Evolutionary conservation across 2,329 filamentous ascomycete genomes (phyloP).

Genomic region (Thielaviopsis cerberus): DNA sequence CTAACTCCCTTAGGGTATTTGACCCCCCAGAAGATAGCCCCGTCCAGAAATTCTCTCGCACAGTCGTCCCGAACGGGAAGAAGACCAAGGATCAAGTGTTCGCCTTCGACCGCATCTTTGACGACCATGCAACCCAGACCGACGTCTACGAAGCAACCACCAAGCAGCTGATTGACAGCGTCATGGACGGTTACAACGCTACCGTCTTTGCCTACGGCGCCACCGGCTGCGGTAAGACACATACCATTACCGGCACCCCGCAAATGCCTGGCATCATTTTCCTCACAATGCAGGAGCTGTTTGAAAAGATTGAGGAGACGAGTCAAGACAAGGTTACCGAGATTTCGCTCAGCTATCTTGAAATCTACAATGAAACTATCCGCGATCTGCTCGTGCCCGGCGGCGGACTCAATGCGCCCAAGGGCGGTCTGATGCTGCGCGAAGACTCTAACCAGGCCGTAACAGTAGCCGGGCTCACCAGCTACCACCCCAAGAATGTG

Average conservation of each 20-base stretch:
- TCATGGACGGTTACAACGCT: constrained; percentile 96
- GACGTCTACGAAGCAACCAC: constrained; percentile 99
- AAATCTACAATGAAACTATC: constrained; percentile 99
- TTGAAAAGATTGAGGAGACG: constrained; percentile 93
- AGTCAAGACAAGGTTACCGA: no score
- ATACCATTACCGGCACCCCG: constrained; percentile 69
- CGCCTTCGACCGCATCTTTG: constrained; percentile 95
- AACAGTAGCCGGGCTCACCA: constrained; percentile 78
- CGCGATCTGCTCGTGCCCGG: constrained; percentile 81
- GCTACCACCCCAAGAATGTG: constrained; percentile 87
- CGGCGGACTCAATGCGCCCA: no score
- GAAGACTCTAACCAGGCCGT: constrained; percentile 93
- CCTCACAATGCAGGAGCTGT: constrained; percentile 77
- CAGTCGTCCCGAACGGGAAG: constrained; percentile 60
- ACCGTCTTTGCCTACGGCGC: constrained; percentile 98
- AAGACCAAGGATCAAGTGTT: constrained; percentile 71
- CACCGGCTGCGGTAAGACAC: constrained; percentile 95
- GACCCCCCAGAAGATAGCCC: constrained; percentile 92
- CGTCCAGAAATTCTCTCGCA: constrained; percentile 69
- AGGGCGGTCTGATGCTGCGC: constrained; percentile 93
- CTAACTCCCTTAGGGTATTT: constrained; percentile 49
- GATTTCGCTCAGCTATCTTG: constrained; percentile 97
- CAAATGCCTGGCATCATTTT: constrained; percentile 97
- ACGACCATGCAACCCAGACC: constrained; percentile 73
- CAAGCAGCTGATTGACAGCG: constrained; percentile 86